Evolutionary conservation across 257 asterid species (phyloP).

Genomic region (Solanum virginianum): DNA sequence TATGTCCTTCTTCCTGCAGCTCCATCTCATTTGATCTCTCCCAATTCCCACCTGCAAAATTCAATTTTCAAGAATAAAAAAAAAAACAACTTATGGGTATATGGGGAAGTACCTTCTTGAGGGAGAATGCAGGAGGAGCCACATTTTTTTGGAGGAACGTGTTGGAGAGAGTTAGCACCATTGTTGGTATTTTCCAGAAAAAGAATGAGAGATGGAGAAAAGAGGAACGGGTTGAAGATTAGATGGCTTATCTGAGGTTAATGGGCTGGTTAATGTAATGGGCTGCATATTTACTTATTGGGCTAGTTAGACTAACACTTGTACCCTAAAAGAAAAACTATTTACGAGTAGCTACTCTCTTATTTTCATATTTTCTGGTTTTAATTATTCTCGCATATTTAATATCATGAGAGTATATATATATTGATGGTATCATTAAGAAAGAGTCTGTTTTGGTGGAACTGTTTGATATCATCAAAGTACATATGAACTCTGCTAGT

Average conservation of each 20-base stretch:
- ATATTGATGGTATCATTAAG: too few species aligned
- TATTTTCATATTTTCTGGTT: too few species aligned
- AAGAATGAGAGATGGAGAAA: background rate
- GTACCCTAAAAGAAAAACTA: too few species aligned
- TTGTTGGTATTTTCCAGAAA: constrained; percentile 2
- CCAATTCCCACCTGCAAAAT: constrained; percentile 33
- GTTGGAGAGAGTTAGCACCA: constrained; percentile 67
- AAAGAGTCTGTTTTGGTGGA: too few species aligned
- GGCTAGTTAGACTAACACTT: background rate
- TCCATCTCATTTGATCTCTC: constrained; percentile 35
- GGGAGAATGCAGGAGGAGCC: constrained; percentile 18
- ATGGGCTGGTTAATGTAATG: background rate
- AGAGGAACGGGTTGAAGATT: background rate
- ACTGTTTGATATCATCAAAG: too few species aligned
- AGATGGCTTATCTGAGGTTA: background rate
- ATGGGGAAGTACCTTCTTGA: constrained; percentile 26
- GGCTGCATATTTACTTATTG: background rate
- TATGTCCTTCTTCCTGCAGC: constrained; percentile 83
- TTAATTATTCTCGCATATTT: too few species aligned
- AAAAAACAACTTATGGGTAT: background rate
- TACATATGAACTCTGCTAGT: too few species aligned
- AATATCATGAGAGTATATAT: too few species aligned
- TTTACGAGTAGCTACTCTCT: too few species aligned
- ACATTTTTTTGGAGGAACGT: constrained; percentile 44
- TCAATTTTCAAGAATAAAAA: background rate